Conservation (phyloP, 2,329 filamentous ascomycete genomes). For the Alternaria solani region DNA sequence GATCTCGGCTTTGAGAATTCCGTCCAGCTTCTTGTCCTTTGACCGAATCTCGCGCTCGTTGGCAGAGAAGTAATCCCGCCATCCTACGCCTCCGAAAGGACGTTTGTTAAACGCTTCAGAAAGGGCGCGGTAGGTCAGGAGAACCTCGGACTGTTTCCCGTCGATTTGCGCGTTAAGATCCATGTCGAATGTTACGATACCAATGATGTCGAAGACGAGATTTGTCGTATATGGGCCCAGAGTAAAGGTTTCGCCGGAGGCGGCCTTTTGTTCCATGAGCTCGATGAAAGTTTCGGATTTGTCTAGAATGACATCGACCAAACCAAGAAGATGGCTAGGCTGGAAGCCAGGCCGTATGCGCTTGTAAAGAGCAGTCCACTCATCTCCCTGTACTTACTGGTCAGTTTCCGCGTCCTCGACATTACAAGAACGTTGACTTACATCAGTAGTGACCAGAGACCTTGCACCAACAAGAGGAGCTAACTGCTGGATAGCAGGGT, state of each 20-base stretch:
- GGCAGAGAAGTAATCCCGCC: constrained; percentile 24
- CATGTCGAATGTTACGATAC: constrained; percentile 28
- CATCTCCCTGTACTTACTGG: background rate
- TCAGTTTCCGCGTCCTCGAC: background rate
- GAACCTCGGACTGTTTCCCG: constrained; percentile 20
- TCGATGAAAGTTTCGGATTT: constrained; percentile 35
- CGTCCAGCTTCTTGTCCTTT: constrained; percentile 21
- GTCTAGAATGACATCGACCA: constrained; percentile 35
- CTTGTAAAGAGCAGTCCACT: constrained; percentile 10
- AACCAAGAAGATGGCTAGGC: constrained; percentile 21
- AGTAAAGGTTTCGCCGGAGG: constrained; percentile 14
- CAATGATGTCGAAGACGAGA: constrained; percentile 33
- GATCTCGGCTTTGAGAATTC: constrained; percentile 25
- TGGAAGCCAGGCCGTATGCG: constrained; percentile 26
- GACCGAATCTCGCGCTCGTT: constrained; percentile 25
- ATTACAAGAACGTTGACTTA: constrained; percentile 2
- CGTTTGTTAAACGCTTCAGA: constrained; percentile 29
- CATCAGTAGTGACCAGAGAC: constrained; percentile 29
- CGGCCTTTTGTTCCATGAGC: constrained; percentile 26
- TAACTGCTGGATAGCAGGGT: constrained; percentile 24
- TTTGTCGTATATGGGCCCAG: constrained; percentile 27
- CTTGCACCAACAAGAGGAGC: constrained; percentile 25
- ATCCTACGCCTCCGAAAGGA: constrained; percentile 16
- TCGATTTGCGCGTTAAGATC: constrained; percentile 27
- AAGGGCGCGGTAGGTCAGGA: constrained; percentile 26